Percentiles rank a stretch among this genome's conserved stretches.
Evolutionary conservation across 345 rosid species (phyloP).

Genomic region (Heritiera fomes): DNA sequence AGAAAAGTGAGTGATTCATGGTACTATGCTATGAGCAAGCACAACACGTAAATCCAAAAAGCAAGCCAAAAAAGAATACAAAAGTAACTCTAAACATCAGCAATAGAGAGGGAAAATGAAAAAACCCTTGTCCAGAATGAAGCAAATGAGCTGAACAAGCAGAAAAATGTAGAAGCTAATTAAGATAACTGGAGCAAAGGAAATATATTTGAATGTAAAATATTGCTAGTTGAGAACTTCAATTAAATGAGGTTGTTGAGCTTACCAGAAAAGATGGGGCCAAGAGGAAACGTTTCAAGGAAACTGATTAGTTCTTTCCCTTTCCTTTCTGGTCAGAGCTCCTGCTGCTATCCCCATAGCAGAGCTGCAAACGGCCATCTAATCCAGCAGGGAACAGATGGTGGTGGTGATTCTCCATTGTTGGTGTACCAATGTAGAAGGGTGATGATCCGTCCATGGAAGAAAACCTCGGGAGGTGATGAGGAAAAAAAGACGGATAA

Average conservation of each 20-base stretch:
- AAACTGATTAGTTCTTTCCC: slow-evolving; percentile 61
- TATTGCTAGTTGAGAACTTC: not conserved
- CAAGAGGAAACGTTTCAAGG: slow-evolving; percentile 20
- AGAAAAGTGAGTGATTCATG: slow-evolving; percentile 38
- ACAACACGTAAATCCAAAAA: slow-evolving; percentile 36
- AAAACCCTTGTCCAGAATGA: slow-evolving; percentile 14
- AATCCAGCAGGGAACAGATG: slow-evolving; percentile 72
- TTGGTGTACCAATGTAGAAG: slow-evolving; percentile 63
- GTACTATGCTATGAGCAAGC: slow-evolving; percentile 21
- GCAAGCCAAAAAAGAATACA: slow-evolving; percentile 2
- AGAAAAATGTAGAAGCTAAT: not conserved
- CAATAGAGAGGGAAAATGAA: not conserved
- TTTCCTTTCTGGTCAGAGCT: slow-evolving; percentile 83
- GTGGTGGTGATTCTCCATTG: slow-evolving; percentile 64
- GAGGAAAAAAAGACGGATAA: slow-evolving; percentile 73
- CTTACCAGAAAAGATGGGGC: slow-evolving; percentile 52
- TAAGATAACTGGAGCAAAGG: not conserved
- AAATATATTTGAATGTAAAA: not conserved
- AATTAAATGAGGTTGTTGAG: not conserved
- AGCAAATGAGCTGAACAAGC: slow-evolving; percentile 5
- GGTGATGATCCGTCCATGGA: slow-evolving; percentile 65
- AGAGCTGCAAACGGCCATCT: slow-evolving; percentile 67
- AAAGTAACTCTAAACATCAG: not conserved
- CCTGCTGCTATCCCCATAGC: slow-evolving; percentile 69
- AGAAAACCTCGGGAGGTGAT: slow-evolving; percentile 71